A percentile compares a stretch with the other conserved stretches of the same genome.
These are phyloP conservation scores for Rhodotorula sp. DNA, from an alignment of 1,284 basidiomycete species.

Conservation along the genomic window DNA sequence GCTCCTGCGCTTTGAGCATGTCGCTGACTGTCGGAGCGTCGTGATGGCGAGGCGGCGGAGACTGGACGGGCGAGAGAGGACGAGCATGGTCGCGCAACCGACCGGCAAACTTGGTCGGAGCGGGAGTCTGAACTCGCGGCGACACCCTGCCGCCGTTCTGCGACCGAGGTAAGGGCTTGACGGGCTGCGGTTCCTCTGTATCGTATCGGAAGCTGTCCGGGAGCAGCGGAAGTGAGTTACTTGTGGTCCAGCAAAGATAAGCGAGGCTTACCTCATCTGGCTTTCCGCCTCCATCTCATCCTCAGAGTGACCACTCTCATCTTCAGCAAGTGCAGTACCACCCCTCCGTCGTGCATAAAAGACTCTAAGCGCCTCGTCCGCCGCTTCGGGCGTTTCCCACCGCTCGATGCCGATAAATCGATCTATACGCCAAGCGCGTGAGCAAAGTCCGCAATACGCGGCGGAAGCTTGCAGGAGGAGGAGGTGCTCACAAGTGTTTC, in stretches of 20 bases:
- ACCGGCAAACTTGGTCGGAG: constrained; percentile 33
- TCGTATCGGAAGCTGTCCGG: constrained; percentile 36
- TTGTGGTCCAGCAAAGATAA: background rate
- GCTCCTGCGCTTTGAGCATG: background rate
- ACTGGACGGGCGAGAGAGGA: constrained; percentile 1
- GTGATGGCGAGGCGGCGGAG: background rate
- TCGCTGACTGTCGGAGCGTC: constrained; percentile 23
- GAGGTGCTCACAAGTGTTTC: constrained; percentile 61
- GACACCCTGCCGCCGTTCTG: constrained; percentile 11
- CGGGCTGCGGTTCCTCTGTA: constrained; percentile 31
- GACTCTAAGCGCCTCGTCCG: constrained; percentile 4
- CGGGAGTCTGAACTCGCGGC: constrained; percentile 11
- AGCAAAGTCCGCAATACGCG: background rate
- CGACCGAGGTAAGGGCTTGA: background rate
- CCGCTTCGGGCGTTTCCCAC: constrained; percentile 27
- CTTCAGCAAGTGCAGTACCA: background rate
- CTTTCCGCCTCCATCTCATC: constrained; percentile 12
- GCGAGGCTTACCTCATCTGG: constrained; percentile 19
- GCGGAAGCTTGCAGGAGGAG: background rate
- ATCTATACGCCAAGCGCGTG: constrained; percentile 55
- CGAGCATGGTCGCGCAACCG: constrained; percentile 27
- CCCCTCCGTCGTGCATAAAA: constrained; percentile 16
- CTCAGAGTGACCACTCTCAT: background rate
- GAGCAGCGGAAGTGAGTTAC: too few relatives aligned
- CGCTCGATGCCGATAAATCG: constrained; percentile 71